Conservation (phyloP, 345 rosid genomes). For the Schrenkiella parvula region DNA sequence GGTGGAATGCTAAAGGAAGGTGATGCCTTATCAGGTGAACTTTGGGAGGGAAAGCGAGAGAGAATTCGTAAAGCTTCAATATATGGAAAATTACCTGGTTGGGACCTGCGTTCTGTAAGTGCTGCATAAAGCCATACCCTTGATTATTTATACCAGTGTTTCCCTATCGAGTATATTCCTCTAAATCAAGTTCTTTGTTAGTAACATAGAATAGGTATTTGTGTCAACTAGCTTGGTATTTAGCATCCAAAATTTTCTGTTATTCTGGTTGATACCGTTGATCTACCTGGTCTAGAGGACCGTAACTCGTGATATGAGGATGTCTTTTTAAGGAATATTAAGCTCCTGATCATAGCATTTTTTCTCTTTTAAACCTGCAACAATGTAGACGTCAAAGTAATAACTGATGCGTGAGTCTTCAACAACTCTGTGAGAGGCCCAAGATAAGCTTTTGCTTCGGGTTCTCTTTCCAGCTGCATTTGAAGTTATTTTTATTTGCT, state of each 20-base stretch:
- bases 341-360: not conserved
- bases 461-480: conserved; percentile 4
- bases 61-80: conserved; percentile 82
- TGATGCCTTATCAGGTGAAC: conserved; percentile 95
- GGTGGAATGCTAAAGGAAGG: conserved; percentile 79
- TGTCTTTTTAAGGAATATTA: not conserved
- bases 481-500: not conserved
- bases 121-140: conserved; percentile 25
- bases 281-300: not conserved
- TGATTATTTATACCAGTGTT: not conserved
- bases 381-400: not conserved
- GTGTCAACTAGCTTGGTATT: not conserved
- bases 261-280: not conserved
- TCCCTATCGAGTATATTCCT: not conserved
- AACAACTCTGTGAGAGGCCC: not conserved
- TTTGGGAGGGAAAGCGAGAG: conserved; percentile 85
- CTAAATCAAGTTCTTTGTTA: not conserved
- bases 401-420: not conserved
- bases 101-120: conserved; percentile 99
- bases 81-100: conserved; percentile 80
- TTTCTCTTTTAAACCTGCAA: conserved; percentile 1
- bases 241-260: not conserved
- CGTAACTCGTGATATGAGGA: conserved; percentile 1
- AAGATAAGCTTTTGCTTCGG: not conserved
- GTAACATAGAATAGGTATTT: not conserved